phyloP scores from a whole-genome alignment of 176 grass and related monocot genomes.

The Canna indica region DNA sequence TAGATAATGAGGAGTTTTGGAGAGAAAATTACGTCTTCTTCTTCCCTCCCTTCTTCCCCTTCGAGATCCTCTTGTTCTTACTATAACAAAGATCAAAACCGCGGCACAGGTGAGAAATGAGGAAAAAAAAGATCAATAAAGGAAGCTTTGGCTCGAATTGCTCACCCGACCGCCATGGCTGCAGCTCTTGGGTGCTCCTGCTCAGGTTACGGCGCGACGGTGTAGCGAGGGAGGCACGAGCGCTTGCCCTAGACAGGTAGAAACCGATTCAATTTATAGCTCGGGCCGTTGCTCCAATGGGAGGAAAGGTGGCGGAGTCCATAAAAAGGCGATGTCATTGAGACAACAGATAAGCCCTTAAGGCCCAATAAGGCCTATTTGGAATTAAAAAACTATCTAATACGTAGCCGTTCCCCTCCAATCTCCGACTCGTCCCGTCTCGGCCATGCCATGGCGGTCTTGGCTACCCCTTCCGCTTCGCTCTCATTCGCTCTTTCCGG shows the following conservation, averaged over 20 bases:
- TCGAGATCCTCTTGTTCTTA: constrained; percentile 12
- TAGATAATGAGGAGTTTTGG: neutral
- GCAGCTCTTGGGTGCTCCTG: neutral
- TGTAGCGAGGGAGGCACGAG: neutral
- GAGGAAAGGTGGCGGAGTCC: neutral
- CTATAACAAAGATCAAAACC: neutral
- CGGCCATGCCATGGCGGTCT: constrained; percentile 11
- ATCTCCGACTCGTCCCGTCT: constrained; percentile 14
- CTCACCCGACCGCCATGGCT: neutral
- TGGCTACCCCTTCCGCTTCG: constrained; percentile 8
- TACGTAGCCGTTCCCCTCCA: neutral
- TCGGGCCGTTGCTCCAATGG: neutral
- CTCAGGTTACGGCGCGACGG: neutral
- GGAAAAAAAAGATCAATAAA: neutral
- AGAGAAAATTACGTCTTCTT: constrained; percentile 2
- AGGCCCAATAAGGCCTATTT: neutral
- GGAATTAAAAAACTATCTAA: neutral
- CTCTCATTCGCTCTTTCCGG: constrained; percentile 12
- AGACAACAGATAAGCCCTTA: neutral
- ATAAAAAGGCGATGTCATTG: neutral
- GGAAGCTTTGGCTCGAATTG: neutral
- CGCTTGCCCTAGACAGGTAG: neutral
- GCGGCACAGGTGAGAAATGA: neutral
- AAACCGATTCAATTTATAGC: neutral
- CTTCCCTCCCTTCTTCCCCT: constrained; percentile 3